Evolutionary conservation across 2,329 filamentous ascomycete genomes (phyloP), one percentile per base, ranked within the genome.

Genomic region (Monilinia fructicola): DNA sequence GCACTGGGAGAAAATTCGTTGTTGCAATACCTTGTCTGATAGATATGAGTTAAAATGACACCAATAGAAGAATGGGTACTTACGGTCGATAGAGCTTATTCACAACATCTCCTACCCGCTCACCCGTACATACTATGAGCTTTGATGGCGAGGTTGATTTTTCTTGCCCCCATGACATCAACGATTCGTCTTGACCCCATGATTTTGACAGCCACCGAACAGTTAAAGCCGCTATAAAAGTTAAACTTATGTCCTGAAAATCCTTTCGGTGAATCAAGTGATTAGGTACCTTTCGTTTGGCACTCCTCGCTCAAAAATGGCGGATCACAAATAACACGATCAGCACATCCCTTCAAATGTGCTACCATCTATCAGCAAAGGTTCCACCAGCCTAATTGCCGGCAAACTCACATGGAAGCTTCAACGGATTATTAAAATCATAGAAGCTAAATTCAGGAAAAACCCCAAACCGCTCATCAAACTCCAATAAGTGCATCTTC

Each of bases 271-370:
- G 26, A 26, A 14, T 9, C 0, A 12, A 42, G 14, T 42, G 26
- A 50, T 21, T 46, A 23, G 16, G 23, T 78, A 90, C 88, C 81
- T 81, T 92, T 93, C 0, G 90, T 92, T 76, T 94, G 90, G 75
- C 91, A 94, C 74, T 94, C 90, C 69, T 90, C 85, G 76, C 86
- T 92, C 46, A 94, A 80, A 76, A 94, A 94, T 0, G 91, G 91
- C 11, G 91, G 91, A 74, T 95, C 91, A 71, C 85, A 85, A 65
- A 93, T 88, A 68, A 94, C 83, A 64, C 87, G 83, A 77, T 92
- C 88, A 56, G 89, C 85, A 26, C 78, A 80, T 26, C 84, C 85
- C 74, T 89, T 91, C 46, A 93, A 77, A 44, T 83, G 77, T 16
- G 76, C 81, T 84, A 64, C 68, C 44, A 31, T 40, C 55, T 23